Evolutionary conservation across 2,329 filamentous ascomycete species (phyloP).

Genomic region (Blastomyces emzantsi): DNA sequence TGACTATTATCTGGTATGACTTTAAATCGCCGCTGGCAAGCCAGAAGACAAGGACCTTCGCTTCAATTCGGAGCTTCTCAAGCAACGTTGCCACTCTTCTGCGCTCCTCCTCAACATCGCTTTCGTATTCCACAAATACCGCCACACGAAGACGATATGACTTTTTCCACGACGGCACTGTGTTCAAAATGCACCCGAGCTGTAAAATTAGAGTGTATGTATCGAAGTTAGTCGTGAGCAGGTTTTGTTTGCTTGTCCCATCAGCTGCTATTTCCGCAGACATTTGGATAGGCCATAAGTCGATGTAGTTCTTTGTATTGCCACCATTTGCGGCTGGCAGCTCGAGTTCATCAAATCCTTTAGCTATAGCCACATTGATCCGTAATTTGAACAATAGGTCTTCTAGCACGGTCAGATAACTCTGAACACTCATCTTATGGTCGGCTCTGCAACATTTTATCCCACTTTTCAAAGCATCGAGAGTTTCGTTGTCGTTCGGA

Average conservation of each 20-base stretch:
- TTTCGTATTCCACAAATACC: constrained; percentile 84
- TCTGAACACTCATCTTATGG: constrained; percentile 45
- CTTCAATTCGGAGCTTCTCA: constrained; percentile 73
- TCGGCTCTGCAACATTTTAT: constrained; percentile 11
- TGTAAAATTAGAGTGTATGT: constrained; percentile 84
- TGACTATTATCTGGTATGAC: constrained; percentile 70
- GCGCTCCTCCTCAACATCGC: constrained; percentile 69
- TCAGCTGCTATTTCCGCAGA: constrained; percentile 68
- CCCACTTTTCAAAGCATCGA: neutral
- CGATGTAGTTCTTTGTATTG: constrained; percentile 67
- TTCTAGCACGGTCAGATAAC: constrained; percentile 74
- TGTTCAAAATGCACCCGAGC: constrained; percentile 73
- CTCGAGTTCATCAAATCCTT: constrained; percentile 68
- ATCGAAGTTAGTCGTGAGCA: constrained; percentile 83
- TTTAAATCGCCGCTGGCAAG: constrained; percentile 62
- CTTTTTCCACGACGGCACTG: constrained; percentile 70
- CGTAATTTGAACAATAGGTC: constrained; percentile 68
- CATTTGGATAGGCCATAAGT: constrained; percentile 91
- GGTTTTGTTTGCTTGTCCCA: constrained; percentile 51
- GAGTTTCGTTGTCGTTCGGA: constrained; percentile 11
- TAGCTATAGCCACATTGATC: constrained; percentile 76
- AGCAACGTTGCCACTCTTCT: constrained; percentile 63
- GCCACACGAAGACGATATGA: constrained; percentile 64
- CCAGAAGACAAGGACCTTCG: constrained; percentile 71
- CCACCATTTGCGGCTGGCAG: constrained; percentile 52